Base-by-base conservation (phyloP, 2,329 filamentous ascomycete genomes). In the Knufia fluminis region DNA sequence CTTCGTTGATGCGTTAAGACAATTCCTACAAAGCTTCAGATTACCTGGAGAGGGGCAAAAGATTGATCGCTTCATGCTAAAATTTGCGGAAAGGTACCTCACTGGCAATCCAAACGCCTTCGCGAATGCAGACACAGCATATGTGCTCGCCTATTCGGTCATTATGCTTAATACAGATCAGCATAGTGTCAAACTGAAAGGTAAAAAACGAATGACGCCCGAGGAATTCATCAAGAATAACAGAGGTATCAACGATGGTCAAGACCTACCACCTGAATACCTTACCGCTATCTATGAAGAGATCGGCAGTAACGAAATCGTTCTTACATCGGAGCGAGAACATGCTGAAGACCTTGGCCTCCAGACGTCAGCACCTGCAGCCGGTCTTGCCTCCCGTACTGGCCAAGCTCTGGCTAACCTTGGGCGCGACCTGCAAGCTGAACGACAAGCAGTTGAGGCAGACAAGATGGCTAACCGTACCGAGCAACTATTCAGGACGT, bases 221-320 rank as follows among this genome's bases (percentile, higher is more conserved):
- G 86, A 95, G 54, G 94, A 98, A 58, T 98, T 98, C 63, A 95
- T 98, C 72, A 96, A 94, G 73, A 98, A 98, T 69, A 98, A 98
- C 66, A 77, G 92, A 23, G 92, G 92, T 51, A 98, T 98, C 72
- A 97, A 98, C 68, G 92, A 98, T 68, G 91, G 86, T 58, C 85
- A 88, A 24, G 87, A 97, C 70, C 71, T 98, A 52, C 92, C 94
- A 0, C 82, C 94, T 44, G 92, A 98, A 32, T 98, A 98, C 62
- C 79, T 98, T 1, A 75, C 80, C 23, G 79, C 77, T 4, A 97
- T 98, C 48, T 98, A 83, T 59, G 91, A 98, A 3, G 92, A 98
- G 64, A 98, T 98, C 60, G 79, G 77, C 1, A 76, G 75, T 50
- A 91, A 97, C 53, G 92, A 98, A 66, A 98, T 98, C 57, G 90